Evolutionary conservation across 257 asterid genomes (phyloP), one percentile per base, ranked within the genome.

Genomic region (Solanum megistacrolobum): DNA sequence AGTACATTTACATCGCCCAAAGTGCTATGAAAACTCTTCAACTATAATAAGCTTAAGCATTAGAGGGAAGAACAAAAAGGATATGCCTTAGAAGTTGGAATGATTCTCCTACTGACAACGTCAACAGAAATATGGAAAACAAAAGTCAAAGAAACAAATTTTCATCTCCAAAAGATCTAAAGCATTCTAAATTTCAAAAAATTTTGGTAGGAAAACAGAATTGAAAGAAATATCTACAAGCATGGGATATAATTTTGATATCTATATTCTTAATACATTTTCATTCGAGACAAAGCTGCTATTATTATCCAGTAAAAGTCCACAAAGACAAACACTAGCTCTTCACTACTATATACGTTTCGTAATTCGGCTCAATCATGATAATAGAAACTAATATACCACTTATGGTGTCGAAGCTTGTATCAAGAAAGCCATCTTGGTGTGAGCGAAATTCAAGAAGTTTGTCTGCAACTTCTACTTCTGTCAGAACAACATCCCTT

Each of bases 351-450:
- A 16, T 46, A 27, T 16, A 46, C 5, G 85, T 46, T 81, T 46
- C 18, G 6, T 16, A 81, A 46, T 81, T 81, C 41, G 31, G 41
- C 68, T 81, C 85, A 81, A 87, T 73, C 86, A 34, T 62, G 68
- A 84, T 79, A 62, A 18, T 62, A 71, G 87, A 88, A 88, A 84
- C 78, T 46, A 83, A 73, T 35, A n/a, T 94, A 97, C 99, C 99
- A 91, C 99, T 96, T 90, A 97, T 97, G 82, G 99, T 97, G 86
- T 97, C 99, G 29, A 97, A 97, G 92, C 99, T 96, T 74, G 99
- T 96, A 89, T 87, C 99, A 85, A 97, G 87, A 91, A 95, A 97
- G 82, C 99, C 99, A 84, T 92, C 93, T 90, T 96, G 98, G 92
- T 86, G 91, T 39, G 98, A 93, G 43, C 99, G 99, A 90, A 97